Evolutionary conservation across 2,329 filamentous ascomycete species (phyloP).

Genomic region (Cercospora beticola): DNA sequence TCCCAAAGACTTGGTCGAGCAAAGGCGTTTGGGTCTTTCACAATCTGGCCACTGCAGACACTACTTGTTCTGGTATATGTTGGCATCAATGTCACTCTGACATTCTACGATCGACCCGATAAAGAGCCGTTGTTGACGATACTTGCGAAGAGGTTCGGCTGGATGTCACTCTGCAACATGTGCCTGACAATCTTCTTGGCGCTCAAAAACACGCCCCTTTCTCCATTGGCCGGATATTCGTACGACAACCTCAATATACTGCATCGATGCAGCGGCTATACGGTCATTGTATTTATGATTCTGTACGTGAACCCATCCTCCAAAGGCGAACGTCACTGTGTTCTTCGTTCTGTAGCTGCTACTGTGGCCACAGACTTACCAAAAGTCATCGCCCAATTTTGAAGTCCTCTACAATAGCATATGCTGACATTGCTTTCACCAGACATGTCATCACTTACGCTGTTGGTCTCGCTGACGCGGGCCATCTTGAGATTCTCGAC

Average conservation of each 20-base stretch:
- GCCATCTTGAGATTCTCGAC: conserved; percentile 18
- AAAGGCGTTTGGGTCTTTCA: conserved; percentile 9
- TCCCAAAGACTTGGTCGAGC: neutral
- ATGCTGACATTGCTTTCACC: neutral
- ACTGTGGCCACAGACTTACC: neutral
- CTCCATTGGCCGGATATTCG: conserved; percentile 27
- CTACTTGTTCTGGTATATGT: conserved; percentile 18
- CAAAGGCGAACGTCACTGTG: too few relatives aligned
- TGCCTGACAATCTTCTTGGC: conserved; percentile 29
- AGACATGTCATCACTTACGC: conserved; percentile 17
- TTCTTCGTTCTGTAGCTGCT: neutral
- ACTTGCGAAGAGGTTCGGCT: conserved; percentile 30
- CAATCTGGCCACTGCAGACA: conserved; percentile 8
- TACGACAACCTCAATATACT: conserved; percentile 30
- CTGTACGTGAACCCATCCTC: too few relatives aligned
- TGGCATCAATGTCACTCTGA: conserved; percentile 23
- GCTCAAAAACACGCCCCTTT: conserved; percentile 32
- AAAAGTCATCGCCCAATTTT: too few relatives aligned
- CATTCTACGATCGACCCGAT: conserved; percentile 22
- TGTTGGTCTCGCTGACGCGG: conserved; percentile 18
- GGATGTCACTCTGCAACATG: conserved; percentile 31
- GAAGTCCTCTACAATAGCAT: neutral
- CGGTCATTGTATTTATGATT: conserved; percentile 24
- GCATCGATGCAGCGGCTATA: conserved; percentile 31
- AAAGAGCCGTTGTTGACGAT: conserved; percentile 18